Base-by-base conservation (phyloP, 768 basidiomycete species). In the Boletus huronensis region DNA sequence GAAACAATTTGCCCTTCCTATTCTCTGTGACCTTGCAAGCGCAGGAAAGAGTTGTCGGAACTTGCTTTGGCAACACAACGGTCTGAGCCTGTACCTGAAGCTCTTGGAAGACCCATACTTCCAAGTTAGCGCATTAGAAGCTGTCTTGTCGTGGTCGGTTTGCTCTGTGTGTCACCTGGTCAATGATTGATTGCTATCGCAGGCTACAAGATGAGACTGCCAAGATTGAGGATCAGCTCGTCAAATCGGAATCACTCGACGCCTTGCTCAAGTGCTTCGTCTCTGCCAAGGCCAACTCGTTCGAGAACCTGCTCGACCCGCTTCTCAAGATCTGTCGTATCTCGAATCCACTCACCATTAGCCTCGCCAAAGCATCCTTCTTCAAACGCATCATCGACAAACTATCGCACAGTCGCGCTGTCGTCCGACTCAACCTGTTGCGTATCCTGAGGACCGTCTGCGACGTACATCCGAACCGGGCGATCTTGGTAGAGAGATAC, bases 121-220 rank as follows among this genome's bases (percentile, higher is more conserved):
- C 78, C 91, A 93, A 72, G 89, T 93, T 60, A 90, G 87, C 62
- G 90, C 94, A 10, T 71, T 98, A 53, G 97, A 99, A 66, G 84
- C 94, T 7, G 83, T 98, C 29, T 70, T 93, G 10, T 88, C 90
- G 0, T 99, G 96, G 95, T 92, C 58, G 58, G 82, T 50, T 39
- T 19, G 21, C 51, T 64, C 6, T 11, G 10, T 6, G 38, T 6
- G 14, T 32, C 14, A 28, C 9, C 9, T 19, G 16, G 46, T 6
- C 23, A 23, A 49, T 31, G 17, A 40, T 35, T 63, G 35, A 68
- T 28, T 0, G 10, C 6, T 9, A n/a, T 38, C 36, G 43, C 61
- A 94, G 92, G 93, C 75, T 98, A 34, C 90, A 94, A 75, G 97
- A 98, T 63, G 97, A 99, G 72, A 92, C 90, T 1, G 85, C 92